Evolutionary conservation across 2,329 filamentous ascomycete genomes (phyloP), one percentile per base, ranked within the genome.

Genomic region (Colletotrichum caudatum): DNA sequence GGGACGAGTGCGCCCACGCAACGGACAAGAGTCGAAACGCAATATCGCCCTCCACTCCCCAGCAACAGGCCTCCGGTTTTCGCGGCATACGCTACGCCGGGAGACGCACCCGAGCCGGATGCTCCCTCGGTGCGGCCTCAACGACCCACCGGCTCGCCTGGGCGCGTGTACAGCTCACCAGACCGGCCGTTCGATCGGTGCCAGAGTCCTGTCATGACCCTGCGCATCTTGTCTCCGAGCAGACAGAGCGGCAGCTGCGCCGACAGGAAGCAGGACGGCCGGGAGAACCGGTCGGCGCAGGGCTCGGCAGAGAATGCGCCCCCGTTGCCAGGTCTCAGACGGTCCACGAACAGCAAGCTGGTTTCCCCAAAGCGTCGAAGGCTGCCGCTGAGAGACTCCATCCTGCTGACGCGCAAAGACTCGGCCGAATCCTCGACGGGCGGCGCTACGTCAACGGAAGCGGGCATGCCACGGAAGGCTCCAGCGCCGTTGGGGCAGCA

Each of bases 121-220:
- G 0, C 60, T 5, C 33, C 54, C 23, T 37, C 58, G 4, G 23
- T 26, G 37, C 33, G 41, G 29, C 65, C 66, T 9, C 48, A 33
- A 18, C 65, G 54, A 23, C 60, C 69, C 11, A 72, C 54, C 20
- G 48, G 23, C 8, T 72, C 65, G 5, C 41, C 65, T n/a, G 60
- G 35, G 14, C 65, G 69, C 14, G 69, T 61, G 12, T 72, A 72
- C 16, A 72, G 69, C 59, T 72, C 69, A 5, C 58, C 69, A 4
- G 54, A 44, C 2, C 48, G 66, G 26, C 59, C 69, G 2, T 69
- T 60, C n/a, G 54, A 69, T 29, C 18, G 37, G 16, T 64, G 59
- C 23, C 69, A 41, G 37, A 72, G 69, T 5, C 69, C 69, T 5
- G 69, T 72, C 6, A 72, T 72, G 69, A 72, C 69, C 0, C 16